Base-by-base conservation (phyloP, 2,329 filamentous ascomycete species). In the Colletotrichum limetticola region DNA sequence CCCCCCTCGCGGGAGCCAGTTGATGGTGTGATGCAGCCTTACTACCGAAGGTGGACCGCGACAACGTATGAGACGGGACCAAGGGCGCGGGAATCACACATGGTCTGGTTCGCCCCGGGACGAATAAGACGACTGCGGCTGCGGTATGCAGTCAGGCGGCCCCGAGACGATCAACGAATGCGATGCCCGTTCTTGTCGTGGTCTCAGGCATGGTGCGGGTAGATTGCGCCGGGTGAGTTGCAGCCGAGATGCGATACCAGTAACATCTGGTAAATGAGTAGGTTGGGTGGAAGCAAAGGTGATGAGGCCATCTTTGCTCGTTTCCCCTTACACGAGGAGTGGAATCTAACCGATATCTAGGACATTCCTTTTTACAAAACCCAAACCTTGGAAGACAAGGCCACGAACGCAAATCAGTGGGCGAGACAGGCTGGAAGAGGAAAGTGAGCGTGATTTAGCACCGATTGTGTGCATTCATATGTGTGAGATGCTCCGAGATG, bases 1-100 rank as follows among this genome's bases (percentile, higher is more conserved):
- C 28, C 60, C 42, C 42, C 42, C 58, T 64, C 68, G 59, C 55
- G 66, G 66, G 53, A 56, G 24, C 66, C 26, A 37, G 60, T 72
- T 69, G 66, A 72, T 60, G 70, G 70, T 72, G 66, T 65, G 62
- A 53, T 72, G 71, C 71, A 74, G 71, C 71, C 71, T 62, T 74
- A 72, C 49, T 74, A 65, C 66, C 55, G 70, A 65, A 55, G 24
- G 55, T 65, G 66, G 59, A 70, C 60, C 32, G 65, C 57, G 60
- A 61, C 60, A 52, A 22, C 26, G 60, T 60, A 46, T 70, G 55
- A 68, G 49, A 61, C 60, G 49, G 22, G 22, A 26, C 49, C 19
- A 63, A 46, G 55, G 42, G 63, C 61, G 61, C 66, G 68, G 71
- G 46, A 59, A 57, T 53, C 59, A 53, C 42, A 22, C 16, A 56